Percentiles rank a stretch among this genome's conserved stretches.
These are phyloP conservation scores for Pythium graminicola DNA, from an alignment of 352 stramenopile species.

Conservation along the genomic window DNA sequence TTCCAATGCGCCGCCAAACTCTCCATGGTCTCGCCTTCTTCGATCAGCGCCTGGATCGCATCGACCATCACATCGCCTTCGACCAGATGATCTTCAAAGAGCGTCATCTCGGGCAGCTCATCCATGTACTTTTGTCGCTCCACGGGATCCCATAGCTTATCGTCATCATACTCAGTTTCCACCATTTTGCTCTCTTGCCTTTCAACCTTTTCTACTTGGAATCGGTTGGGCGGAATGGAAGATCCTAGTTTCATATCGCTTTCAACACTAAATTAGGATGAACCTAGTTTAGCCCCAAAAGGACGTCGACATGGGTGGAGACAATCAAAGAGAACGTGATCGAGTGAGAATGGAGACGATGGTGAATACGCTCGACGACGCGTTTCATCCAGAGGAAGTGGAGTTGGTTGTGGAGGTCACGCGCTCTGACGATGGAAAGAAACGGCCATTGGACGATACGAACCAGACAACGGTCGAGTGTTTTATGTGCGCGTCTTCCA, in stretches of 20 bases:
- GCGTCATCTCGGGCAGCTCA: conserved; percentile 75
- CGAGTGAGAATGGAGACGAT: not conserved
- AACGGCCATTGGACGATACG: conserved; percentile 30
- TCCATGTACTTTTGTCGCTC: conserved; percentile 83
- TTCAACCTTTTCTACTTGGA: conserved; percentile 2
- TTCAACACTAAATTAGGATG: conserved; percentile 4
- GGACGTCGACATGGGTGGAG: conserved; percentile 16
- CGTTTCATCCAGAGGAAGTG: no score
- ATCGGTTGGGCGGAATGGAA: conserved; percentile 13
- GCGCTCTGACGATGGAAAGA: conserved; percentile 21
- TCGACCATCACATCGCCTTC: conserved; percentile 82
- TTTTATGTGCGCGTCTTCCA: conserved; percentile 32
- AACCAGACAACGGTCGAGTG: conserved; percentile 25
- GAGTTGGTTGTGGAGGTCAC: not conserved
- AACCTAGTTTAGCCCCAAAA: conserved; percentile 22
- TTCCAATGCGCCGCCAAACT: conserved; percentile 84
- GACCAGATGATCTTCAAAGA: conserved; percentile 85
- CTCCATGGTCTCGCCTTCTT: conserved; percentile 83
- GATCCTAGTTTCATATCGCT: conserved; percentile 6
- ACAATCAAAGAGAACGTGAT: conserved; percentile 15
- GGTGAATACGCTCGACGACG: no score
- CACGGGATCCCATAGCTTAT: conserved; percentile 74
- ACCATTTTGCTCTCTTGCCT: conserved; percentile 44
- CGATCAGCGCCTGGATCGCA: conserved; percentile 80
- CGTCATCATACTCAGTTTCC: conserved; percentile 84